Base-by-base conservation (phyloP, 2,329 filamentous ascomycete species). In the Nannizziopsis arthrosporioides region DNA sequence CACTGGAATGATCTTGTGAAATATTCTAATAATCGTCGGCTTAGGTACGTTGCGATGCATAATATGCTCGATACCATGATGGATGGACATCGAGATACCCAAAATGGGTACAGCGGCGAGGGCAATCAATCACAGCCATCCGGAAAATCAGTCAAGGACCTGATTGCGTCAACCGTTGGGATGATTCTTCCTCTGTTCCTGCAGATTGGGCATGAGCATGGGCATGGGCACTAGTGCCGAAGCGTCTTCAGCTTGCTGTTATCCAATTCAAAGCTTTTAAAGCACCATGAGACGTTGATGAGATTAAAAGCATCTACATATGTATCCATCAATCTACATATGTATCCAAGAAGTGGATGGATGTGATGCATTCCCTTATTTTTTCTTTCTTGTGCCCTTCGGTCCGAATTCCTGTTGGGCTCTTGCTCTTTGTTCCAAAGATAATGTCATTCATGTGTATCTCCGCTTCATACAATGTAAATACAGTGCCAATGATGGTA, bases 21-120 rank as follows among this genome's bases (percentile, higher is more conserved):
- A 5, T 31, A 15, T 43, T 37, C 11, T 36, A 37, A 27, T 15
- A 19, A 14, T 31, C 11, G 8, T 42, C 11, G 22, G 7, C n/a
- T n/a, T 54, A 93, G 87, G 57, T 94, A 96, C 61, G 92, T 98
- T 38, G 92, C 92, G 1, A 95, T 96, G 89, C 92, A 98, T 62
- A 88, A 89, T 0, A 94, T 96, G 87, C 85, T 93, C 62, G 89
- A 94, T 59, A 69, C 68, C 46, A 62, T 62, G n/a, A 57, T 62
- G 15, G 59, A 57, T 30, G 57, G 58, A 4, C 53, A 61, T 10
- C 63, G 62, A 9, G 62, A 67, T 32, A 48, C 59, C 12, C 58
- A 62, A n/a, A 71, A 70, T 51, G 68, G 69, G 40, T 70, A 69
- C 49, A 57, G 62, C 15, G 22, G 22, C 3, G 68, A 71, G 44